Evolutionary conservation across 768 basidiomycete species (phyloP), one percentile per base, ranked within the genome.

Genomic region (Tubosaeta sp.): DNA sequence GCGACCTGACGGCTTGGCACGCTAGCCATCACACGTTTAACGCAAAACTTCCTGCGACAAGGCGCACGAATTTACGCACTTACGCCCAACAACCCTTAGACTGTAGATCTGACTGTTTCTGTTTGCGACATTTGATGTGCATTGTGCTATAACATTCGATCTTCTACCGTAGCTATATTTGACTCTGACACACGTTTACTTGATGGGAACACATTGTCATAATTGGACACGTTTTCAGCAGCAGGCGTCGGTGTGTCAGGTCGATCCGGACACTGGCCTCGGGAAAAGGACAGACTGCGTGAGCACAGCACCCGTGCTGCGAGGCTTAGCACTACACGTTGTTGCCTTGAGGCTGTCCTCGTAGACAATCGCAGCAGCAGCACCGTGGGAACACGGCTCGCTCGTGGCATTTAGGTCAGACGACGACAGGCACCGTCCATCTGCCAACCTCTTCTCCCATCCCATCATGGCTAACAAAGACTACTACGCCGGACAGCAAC

Each of bases 391-490:
- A 53, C 24, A 6, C 32, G 32, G 42, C n/a, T 34, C 10, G 7
- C 40, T 46, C 24, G 49, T 53, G 53, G 54, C 61, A 54, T 60
- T 66, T 64, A 66, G 63, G 54, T 51, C 48, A 43, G 42, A 11
- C 45, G 54, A 56, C 54, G 50, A 49, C 52, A 42, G 31, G 38
- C 53, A 55, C 46, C 22, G 32, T 51, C 44, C 57, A 31, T 47
- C 47, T 36, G 52, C 31, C 57, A 45, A 53, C 54, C 49, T 55
- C 51, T 42, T 31, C 51, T 29, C 48, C 38, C 56, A 59, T 62
- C 39, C 49, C 55, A 58, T 51, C 58, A 85, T 86, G 87, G 84
- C 86, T 54, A 84, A 82, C 63, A 81, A 83, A 69, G 87, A 89
- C 59, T 90, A 86, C 60, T 89, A 88, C 69, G 65, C 66, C 57